Percentiles rank a stretch among this genome's conserved stretches.
Evolutionary conservation across 2,329 filamentous ascomycete genomes (phyloP).

Genomic region (Nothomitra cinnamomea): DNA sequence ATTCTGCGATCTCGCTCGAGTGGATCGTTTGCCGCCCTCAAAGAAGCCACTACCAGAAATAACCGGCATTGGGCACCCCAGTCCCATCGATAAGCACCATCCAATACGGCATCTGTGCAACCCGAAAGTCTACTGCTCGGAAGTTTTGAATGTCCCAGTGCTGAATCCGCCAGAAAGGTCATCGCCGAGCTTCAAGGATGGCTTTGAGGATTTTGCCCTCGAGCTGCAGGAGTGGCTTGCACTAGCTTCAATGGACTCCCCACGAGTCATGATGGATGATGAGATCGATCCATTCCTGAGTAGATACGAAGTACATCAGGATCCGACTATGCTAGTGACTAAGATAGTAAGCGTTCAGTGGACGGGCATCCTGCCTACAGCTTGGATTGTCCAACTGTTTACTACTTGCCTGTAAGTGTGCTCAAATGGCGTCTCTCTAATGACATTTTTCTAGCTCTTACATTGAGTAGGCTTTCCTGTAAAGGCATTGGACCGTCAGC

Average conservation of each 20-base stretch:
- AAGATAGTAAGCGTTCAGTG: conserved; percentile 23
- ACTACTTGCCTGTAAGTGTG: background rate
- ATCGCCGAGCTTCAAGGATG: conserved; percentile 25
- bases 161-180: conserved; percentile 12
- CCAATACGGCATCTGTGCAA: background rate
- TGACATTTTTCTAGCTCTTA: background rate
- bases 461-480: background rate
- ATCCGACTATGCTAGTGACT: conserved; percentile 8
- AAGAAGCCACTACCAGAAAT: conserved; percentile 8
- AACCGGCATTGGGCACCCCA: background rate
- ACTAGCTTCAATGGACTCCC: conserved; percentile 46
- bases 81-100: conserved; percentile 3
- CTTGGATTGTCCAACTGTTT: conserved; percentile 5
- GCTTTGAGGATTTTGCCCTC: conserved; percentile 44
- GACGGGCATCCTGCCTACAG: conserved; percentile 24
- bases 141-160: conserved; percentile 3
- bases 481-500: background rate
- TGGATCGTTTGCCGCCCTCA: conserved; percentile 21
- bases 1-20: conserved; percentile 44
- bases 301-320: conserved; percentile 42
- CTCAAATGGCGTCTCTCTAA: background rate
- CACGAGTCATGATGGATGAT: conserved; percentile 41
- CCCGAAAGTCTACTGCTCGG: background rate
- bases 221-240: conserved; percentile 61
- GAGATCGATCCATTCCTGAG: conserved; percentile 51